Conservation (phyloP, 1,139 yeast genomes). For the Diutina siamensis region DNA sequence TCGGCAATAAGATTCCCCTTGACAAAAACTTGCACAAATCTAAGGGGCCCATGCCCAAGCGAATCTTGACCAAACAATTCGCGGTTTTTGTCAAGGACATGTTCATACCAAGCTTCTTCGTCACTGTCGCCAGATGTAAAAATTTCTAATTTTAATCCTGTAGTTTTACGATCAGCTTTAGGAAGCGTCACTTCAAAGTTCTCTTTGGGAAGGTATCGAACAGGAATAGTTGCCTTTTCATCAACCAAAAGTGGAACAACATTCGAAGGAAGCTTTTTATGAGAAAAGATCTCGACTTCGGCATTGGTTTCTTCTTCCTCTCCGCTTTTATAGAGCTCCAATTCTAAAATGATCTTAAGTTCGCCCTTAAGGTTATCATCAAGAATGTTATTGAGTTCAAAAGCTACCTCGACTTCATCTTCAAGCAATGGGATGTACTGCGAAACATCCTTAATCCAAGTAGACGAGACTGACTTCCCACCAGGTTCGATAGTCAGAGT, state of each 20-base stretch:
- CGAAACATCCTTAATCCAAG: slow-evolving; percentile 53
- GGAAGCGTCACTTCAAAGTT: slow-evolving; percentile 29
- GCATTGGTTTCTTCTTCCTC: slow-evolving; percentile 8
- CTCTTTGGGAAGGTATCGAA: slow-evolving; percentile 27
- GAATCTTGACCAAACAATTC: slow-evolving; percentile 12
- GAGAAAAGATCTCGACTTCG: slow-evolving; percentile 7
- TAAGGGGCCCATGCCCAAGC: slow-evolving; percentile 43
- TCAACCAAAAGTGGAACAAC: slow-evolving; percentile 19
- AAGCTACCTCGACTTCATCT: slow-evolving; percentile 20
- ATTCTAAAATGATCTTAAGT: slow-evolving; percentile 42
- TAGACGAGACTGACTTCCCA: slow-evolving; percentile 33
- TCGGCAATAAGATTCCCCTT: background rate
- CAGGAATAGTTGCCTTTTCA: slow-evolving; percentile 6
- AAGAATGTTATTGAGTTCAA: slow-evolving; percentile 59
- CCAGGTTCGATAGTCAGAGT: slow-evolving; percentile 80
- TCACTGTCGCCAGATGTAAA: slow-evolving; percentile 66
- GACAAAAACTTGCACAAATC: background rate
- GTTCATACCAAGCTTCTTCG: slow-evolving; percentile 79
- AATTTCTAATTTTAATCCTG: slow-evolving; percentile 45
- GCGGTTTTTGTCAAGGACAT: slow-evolving; percentile 40
- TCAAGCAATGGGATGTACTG: slow-evolving; percentile 42
- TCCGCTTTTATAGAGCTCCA: slow-evolving; percentile 31
- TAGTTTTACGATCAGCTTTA: slow-evolving; percentile 33
- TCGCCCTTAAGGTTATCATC: slow-evolving; percentile 47
- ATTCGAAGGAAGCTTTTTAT: slow-evolving; percentile 9